Percentiles rank a stretch among this genome's conserved stretches.
Evolutionary conservation across 108 stramenopile species (phyloP).

Genomic region (Fragilariopsis cylindrus): DNA sequence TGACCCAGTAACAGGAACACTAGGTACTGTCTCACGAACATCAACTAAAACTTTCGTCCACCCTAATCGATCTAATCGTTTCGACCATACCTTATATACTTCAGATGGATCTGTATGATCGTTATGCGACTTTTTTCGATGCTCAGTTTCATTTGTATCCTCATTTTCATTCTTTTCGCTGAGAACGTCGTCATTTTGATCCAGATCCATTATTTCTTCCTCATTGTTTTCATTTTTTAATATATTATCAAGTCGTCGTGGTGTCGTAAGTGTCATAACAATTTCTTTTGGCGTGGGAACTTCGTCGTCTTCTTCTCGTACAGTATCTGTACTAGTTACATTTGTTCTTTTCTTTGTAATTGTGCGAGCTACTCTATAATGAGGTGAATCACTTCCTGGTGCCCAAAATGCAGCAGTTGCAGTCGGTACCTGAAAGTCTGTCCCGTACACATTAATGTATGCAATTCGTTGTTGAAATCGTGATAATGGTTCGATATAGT

Average conservation of each 20-base stretch:
- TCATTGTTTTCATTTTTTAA: background rate
- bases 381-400: constrained; percentile 48
- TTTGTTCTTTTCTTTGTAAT: constrained; percentile 4
- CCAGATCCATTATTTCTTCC: background rate
- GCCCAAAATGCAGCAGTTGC: constrained; percentile 80
- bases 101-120: background rate
- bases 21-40: constrained; percentile 49
- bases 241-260: background rate
- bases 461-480: constrained; percentile 76
- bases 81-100: constrained; percentile 33
- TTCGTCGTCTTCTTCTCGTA: background rate
- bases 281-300: constrained; percentile 14
- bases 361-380: constrained; percentile 25
- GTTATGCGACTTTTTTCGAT: background rate
- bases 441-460: constrained; percentile 74
- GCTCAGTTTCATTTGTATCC: background rate
- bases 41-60: constrained; percentile 84
- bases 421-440: constrained; percentile 83
- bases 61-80: constrained; percentile 65
- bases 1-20: background rate
- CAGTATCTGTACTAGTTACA: constrained; percentile 22
- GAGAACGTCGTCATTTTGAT: background rate
- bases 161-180: constrained; percentile 3
- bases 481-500: constrained; percentile 62
- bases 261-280: constrained; percentile 19